phyloP scores from a whole-genome alignment of 371 early-diverging fungal genomes.

The Actinomortierella ambigua region DNA sequence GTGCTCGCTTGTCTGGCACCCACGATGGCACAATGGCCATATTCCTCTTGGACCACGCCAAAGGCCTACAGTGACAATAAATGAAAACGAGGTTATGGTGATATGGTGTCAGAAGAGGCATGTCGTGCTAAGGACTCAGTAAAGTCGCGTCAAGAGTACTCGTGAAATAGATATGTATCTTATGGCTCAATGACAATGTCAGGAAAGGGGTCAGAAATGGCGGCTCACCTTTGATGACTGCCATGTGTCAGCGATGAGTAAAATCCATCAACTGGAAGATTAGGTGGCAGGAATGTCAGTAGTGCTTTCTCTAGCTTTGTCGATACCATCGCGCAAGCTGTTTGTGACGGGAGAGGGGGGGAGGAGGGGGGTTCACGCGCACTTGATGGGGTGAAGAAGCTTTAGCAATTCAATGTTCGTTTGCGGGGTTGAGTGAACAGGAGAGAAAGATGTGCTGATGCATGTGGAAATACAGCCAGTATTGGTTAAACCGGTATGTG shows the following conservation, averaged over 20 bases:
- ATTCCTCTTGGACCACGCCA: constrained; percentile 45
- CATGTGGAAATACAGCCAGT: too few species aligned
- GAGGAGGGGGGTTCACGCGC: neutral
- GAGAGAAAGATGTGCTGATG: too few species aligned
- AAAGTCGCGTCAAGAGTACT: too few species aligned
- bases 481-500: too few species aligned
- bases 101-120: too few species aligned
- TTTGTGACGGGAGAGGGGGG: neutral
- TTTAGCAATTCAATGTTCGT: too few species aligned
- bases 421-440: too few species aligned
- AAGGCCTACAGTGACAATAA: constrained; percentile 16
- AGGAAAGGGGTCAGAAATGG: too few species aligned
- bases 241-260: constrained; percentile 37
- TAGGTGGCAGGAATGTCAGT: constrained; percentile 32
- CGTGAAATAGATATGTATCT: too few species aligned
- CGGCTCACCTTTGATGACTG: constrained; percentile 44
- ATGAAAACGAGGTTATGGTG: neutral
- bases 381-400: too few species aligned
- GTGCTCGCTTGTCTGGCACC: constrained; percentile 40
- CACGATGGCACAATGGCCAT: constrained; percentile 38
- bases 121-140: too few species aligned
- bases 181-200: too few species aligned
- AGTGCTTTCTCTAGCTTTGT: constrained; percentile 21
- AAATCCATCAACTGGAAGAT: constrained; percentile 35
- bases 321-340: constrained; percentile 10